Conservation (phyloP, 2,329 filamentous ascomycete genomes). For the Hymenoscyphus occultus region DNA sequence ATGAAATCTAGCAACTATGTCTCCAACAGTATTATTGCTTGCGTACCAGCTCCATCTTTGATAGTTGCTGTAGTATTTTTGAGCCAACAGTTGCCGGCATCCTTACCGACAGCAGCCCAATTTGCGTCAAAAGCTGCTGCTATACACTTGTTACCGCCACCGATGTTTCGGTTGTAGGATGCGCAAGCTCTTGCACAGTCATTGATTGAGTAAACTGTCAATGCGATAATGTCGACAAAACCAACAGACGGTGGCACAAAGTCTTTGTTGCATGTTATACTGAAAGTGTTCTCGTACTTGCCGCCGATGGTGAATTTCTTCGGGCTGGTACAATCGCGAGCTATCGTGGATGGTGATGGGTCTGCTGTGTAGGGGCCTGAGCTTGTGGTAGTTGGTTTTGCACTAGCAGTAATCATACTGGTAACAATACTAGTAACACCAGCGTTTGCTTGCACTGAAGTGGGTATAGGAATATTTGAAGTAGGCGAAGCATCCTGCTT, state of each 20-base stretch:
- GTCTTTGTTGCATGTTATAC: conserved; percentile 17
- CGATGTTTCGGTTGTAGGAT: conserved; percentile 18
- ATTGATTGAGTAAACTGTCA: conserved; percentile 13
- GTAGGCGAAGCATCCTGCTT: not conserved
- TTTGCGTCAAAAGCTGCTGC: conserved; percentile 15
- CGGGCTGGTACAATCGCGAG: conserved; percentile 16
- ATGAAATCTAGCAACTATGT: not conserved
- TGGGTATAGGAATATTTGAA: not conserved
- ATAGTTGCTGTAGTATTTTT: conserved; percentile 11
- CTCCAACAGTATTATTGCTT: not conserved
- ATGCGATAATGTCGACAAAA: conserved; percentile 15
- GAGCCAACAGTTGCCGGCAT: conserved; percentile 19
- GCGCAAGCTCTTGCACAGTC: conserved; percentile 20
- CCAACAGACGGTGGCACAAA: conserved; percentile 3
- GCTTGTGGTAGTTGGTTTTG: not conserved
- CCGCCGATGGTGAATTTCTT: not conserved
- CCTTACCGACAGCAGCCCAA: conserved; percentile 10
- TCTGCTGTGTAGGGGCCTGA: not conserved
- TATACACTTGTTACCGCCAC: conserved; percentile 9
- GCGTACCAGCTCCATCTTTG: not conserved
- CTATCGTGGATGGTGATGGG: conserved; percentile 4
- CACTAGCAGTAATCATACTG: not conserved
- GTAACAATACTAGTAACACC: not conserved
- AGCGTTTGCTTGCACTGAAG: no score
- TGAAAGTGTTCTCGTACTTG: conserved; percentile 11